phyloP scores from a whole-genome alignment of 2,329 filamentous ascomycete genomes.

The Shiraia bambusicola region DNA sequence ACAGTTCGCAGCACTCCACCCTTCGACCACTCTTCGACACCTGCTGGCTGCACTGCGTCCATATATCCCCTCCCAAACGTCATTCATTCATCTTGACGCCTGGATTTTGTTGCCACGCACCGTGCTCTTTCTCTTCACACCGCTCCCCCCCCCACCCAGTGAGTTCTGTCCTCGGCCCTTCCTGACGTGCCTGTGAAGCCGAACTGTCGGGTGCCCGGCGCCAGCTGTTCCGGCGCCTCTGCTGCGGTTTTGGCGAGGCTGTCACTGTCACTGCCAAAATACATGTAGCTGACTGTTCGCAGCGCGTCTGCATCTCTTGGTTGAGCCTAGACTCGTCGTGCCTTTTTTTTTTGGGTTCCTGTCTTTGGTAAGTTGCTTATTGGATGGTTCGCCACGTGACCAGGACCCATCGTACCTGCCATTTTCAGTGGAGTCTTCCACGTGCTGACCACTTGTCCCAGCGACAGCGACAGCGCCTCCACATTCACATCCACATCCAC shows the following conservation, averaged over 20 bases:
- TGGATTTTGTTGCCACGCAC: not conserved
- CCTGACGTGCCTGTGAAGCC: constrained; percentile 12
- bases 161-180: constrained; percentile 7
- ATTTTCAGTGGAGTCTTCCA: constrained; percentile 11
- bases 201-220: constrained; percentile 11
- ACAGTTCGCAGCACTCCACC: not conserved
- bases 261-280: constrained; percentile 4
- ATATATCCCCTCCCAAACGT: no score
- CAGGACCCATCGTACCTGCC: constrained; percentile 7
- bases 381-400: constrained; percentile 10
- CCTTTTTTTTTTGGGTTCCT: not conserved
- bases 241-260: constrained; percentile 14
- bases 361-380: not conserved
- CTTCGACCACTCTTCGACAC: not conserved
- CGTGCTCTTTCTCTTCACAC: not conserved
- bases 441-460: constrained; percentile 17
- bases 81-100: no score
- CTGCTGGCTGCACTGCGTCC: no score
- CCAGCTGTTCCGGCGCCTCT: constrained; percentile 13
- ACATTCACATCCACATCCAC: constrained; percentile 8
- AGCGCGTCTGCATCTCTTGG: constrained; percentile 17
- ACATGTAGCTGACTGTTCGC: constrained; percentile 10
- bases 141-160: constrained; percentile 5
- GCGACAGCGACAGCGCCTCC: no score
- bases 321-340: constrained; percentile 12